These are phyloP conservation scores for Gossypium herbaceum DNA, from an alignment of 345 rosid species.

Conservation along the genomic window DNA sequence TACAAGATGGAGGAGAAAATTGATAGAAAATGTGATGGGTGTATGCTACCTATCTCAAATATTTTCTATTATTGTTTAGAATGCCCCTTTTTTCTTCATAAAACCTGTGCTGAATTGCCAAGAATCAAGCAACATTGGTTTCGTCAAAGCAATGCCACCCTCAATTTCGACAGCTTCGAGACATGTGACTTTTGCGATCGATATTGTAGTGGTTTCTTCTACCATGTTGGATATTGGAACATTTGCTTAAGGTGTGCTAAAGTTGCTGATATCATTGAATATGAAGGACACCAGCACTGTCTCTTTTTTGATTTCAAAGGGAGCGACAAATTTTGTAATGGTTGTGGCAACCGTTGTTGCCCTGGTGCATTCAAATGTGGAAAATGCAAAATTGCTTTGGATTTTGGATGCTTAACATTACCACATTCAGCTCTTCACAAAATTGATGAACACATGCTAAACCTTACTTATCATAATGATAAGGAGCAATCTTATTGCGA, in stretches of 20 bases:
- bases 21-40: neutral
- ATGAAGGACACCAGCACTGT: neutral
- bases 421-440: neutral
- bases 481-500: neutral
- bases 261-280: neutral
- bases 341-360: neutral
- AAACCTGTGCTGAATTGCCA: neutral
- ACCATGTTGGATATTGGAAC: fast-evolving
- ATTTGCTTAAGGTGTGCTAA: neutral
- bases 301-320: neutral
- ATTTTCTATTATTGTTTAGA: too few relatives aligned
- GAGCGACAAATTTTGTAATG: neutral
- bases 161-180: fast-evolving
- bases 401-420: slow-evolving; percentile 1
- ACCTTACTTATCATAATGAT: neutral
- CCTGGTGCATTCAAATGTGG: neutral
- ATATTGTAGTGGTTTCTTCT: neutral
- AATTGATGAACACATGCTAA: neutral
- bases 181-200: neutral
- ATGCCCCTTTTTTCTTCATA: too few relatives aligned
- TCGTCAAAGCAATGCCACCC: too few relatives aligned
- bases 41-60: neutral
- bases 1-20: neutral
- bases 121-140: neutral
- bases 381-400: neutral